phyloP scores from a whole-genome alignment of 495 filamentous ascomycete genomes.

The Daldinia childiae region DNA sequence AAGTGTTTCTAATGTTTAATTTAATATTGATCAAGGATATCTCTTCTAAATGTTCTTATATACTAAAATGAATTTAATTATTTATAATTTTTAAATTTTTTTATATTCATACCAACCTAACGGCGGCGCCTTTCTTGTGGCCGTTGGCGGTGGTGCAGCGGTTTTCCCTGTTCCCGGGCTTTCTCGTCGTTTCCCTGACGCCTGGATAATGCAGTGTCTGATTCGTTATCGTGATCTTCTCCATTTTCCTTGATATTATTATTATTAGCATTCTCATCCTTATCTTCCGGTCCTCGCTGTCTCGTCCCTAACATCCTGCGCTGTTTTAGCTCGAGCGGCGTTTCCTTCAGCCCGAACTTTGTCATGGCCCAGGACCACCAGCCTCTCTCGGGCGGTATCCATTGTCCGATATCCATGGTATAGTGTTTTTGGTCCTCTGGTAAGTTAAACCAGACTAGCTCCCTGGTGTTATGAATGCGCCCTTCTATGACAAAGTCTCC shows the following conservation, averaged over 20 bases:
- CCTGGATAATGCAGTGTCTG: neutral
- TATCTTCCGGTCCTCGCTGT: neutral
- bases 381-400: neutral
- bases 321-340: neutral
- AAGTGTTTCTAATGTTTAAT: neutral
- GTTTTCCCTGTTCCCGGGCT: neutral
- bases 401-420: conserved; percentile 6
- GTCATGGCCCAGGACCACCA: neutral
- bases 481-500: conserved; percentile 12
- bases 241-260: neutral
- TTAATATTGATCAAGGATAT: neutral
- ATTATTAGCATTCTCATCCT: neutral
- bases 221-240: neutral
- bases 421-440: conserved; percentile 3
- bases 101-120: neutral
- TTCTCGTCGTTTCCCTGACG: neutral
- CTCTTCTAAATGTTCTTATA: neutral
- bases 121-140: neutral
- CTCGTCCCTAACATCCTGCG: neutral
- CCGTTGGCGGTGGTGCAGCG: neutral
- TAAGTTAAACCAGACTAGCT: conserved; percentile 11
- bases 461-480: conserved; percentile 4
- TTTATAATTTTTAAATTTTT: too few species aligned
- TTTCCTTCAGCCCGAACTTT: neutral
- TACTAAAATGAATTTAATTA: neutral